These are phyloP conservation scores for Byssothecium circinans DNA, from an alignment of 2,329 filamentous ascomycete species.

Conservation along the genomic window DNA sequence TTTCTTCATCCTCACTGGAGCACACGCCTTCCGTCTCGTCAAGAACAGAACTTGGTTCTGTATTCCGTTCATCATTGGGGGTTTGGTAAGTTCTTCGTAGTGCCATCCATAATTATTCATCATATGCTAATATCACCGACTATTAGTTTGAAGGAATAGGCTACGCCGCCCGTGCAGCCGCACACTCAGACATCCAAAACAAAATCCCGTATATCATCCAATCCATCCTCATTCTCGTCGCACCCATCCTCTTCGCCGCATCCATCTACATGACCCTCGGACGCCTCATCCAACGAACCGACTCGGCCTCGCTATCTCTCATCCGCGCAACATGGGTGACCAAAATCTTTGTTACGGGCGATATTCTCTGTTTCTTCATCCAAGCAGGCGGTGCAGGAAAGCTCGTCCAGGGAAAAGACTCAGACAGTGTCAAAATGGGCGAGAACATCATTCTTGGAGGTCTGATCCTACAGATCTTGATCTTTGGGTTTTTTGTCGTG, in stretches of 20 bases:
- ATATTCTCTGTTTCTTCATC: conserved; percentile 54
- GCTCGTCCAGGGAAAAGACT: conserved; percentile 27
- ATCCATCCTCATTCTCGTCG: conserved; percentile 44
- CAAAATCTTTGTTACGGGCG: conserved; percentile 55
- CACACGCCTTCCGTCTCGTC: conserved; percentile 50
- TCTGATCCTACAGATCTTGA: conserved; percentile 57
- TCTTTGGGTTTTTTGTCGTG: conserved; percentile 59
- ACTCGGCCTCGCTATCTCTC: conserved; percentile 44
- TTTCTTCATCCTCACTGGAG: conserved; percentile 48
- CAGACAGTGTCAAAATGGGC: conserved; percentile 34
- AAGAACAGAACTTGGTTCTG: conserved; percentile 56
- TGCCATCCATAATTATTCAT: not conserved
- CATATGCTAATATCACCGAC: not conserved
- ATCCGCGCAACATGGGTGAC: conserved; percentile 51
- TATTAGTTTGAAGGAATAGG: conserved; percentile 48
- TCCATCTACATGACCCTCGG: conserved; percentile 49
- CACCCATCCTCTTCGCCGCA: conserved; percentile 48
- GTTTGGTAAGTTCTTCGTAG: conserved; percentile 46
- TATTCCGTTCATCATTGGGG: conserved; percentile 52
- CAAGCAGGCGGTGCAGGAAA: conserved; percentile 52
- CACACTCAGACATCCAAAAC: conserved; percentile 34
- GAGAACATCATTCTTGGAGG: conserved; percentile 56
- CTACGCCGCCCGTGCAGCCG: conserved; percentile 43
- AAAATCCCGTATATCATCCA: conserved; percentile 44
- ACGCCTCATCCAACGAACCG: conserved; percentile 40